Conservation (phyloP, 805 yeast species). For the Metschnikowia anglica region DNA sequence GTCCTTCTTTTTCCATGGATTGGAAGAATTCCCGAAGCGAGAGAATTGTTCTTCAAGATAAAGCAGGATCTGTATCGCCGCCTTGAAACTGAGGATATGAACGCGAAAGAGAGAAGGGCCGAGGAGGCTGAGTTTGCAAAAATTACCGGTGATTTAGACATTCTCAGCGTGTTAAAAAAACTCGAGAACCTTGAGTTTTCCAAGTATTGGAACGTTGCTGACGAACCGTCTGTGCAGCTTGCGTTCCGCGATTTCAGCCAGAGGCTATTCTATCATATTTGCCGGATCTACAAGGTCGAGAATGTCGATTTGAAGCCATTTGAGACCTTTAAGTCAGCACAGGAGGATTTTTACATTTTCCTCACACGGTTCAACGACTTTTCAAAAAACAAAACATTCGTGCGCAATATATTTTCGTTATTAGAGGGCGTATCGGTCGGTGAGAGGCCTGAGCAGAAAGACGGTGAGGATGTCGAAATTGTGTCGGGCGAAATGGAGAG, state of each 20-base stretch:
- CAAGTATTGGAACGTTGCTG: conserved; percentile 5
- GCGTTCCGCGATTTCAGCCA: conserved; percentile 14
- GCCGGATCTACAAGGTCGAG: conserved; percentile 10
- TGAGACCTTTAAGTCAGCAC: conserved; percentile 10
- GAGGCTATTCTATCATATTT: conserved; percentile 13
- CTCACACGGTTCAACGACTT: conserved; percentile 32
- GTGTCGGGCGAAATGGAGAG: conserved; percentile 6
- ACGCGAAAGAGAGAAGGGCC: not conserved
- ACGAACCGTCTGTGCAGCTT: conserved; percentile 11
- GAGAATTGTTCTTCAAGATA: conserved; percentile 49
- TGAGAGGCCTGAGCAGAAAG: conserved; percentile 9
- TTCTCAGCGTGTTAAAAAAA: conserved; percentile 7
- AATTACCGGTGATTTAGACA: not conserved
- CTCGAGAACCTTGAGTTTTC: conserved; percentile 8
- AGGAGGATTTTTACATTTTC: conserved; percentile 27
- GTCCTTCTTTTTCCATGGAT: conserved; percentile 64
- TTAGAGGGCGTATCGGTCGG: conserved; percentile 17
- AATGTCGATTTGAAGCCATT: conserved; percentile 4
- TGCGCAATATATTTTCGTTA: conserved; percentile 29
- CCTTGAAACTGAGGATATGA: not conserved
- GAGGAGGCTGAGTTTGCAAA: not conserved
- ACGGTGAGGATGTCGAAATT: conserved; percentile 5
- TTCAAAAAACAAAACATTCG: conserved; percentile 31
- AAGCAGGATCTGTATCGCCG: conserved; percentile 20
- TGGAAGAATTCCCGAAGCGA: conserved; percentile 60